Percentiles rank a stretch among this genome's conserved stretches.
phyloP scores from a whole-genome alignment of 2,329 filamentous ascomycete species.

The Phyllosticta citriasiana region DNA sequence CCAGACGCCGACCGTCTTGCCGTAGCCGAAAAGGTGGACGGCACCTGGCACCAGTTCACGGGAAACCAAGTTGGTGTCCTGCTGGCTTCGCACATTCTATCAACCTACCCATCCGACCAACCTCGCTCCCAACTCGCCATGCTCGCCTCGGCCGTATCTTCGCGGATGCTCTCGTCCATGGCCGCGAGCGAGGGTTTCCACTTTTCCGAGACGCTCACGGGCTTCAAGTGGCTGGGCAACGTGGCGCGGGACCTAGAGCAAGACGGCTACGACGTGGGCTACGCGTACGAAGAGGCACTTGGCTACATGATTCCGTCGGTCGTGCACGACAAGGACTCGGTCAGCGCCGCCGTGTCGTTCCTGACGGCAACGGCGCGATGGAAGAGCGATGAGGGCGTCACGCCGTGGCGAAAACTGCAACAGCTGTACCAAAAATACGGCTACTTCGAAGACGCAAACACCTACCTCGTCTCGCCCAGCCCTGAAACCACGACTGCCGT shows the following conservation, averaged over 20 bases:
- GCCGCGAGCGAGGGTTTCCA: conserved; percentile 45
- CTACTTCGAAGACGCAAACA: conserved; percentile 54
- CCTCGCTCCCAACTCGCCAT: conserved; percentile 39
- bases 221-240: conserved; percentile 61
- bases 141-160: conserved; percentile 54
- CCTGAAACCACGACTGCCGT: conserved; percentile 42
- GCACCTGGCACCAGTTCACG: conserved; percentile 50
- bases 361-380: conserved; percentile 45
- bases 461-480: conserved; percentile 51
- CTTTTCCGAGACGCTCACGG: conserved; percentile 53
- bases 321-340: conserved; percentile 55
- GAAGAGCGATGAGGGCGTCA: conserved; percentile 40
- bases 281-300: conserved; percentile 56
- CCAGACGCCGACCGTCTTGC: conserved; percentile 57
- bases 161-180: conserved; percentile 51
- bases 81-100: conserved; percentile 47
- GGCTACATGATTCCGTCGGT: conserved; percentile 57
- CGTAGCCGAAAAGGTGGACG: conserved; percentile 47
- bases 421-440: conserved; percentile 48
- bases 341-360: conserved; percentile 51
- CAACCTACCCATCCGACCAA: conserved; percentile 32
- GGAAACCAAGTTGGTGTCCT: conserved; percentile 57
- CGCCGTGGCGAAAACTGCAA: conserved; percentile 47
- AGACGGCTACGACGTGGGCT: conserved; percentile 42
- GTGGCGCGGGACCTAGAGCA: conserved; percentile 42